A percentile compares a stretch with the other conserved stretches of the same genome.
phyloP scores from a whole-genome alignment of 2,329 filamentous ascomycete genomes.

The Cytospora schulzeri region DNA sequence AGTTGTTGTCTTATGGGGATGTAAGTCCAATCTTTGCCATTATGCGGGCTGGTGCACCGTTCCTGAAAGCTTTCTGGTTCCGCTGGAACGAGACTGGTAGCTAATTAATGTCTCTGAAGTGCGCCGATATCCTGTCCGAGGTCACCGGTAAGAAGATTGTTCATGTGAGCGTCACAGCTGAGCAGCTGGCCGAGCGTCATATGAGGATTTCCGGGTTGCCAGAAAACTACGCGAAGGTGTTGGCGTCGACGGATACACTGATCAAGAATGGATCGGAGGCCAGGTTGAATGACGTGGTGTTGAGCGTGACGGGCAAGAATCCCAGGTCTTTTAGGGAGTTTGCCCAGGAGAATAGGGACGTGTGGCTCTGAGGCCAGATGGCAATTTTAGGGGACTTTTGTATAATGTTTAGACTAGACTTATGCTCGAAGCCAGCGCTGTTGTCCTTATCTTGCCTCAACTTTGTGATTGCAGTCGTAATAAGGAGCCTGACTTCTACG shows the following conservation, averaged over 20 bases:
- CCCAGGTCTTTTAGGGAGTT: conserved; percentile 38
- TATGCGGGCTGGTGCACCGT: background rate
- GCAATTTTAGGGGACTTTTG: too few relatives aligned
- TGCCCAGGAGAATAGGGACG: conserved; percentile 31
- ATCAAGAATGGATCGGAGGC: conserved; percentile 42
- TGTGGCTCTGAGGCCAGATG: conserved; percentile 29
- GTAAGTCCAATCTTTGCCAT: conserved; percentile 29
- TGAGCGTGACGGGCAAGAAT: conserved; percentile 37
- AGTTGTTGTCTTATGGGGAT: conserved; percentile 41
- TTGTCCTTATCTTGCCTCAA: too few relatives aligned
- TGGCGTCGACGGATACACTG: conserved; percentile 38
- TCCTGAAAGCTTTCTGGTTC: background rate
- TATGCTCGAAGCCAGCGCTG: too few relatives aligned
- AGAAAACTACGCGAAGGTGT: conserved; percentile 36
- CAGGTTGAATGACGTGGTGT: conserved; percentile 39
- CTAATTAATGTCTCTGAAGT: conserved; percentile 29
- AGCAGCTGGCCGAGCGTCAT: conserved; percentile 34
- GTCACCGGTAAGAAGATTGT: conserved; percentile 38
- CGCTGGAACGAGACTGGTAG: background rate
- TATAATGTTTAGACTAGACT: too few relatives aligned
- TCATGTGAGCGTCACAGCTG: conserved; percentile 38
- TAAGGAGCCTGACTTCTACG: too few relatives aligned
- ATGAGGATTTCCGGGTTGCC: conserved; percentile 35
- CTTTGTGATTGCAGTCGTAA: too few relatives aligned
- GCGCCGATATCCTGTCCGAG: conserved; percentile 39